Conservation (phyloP, 2,329 filamentous ascomycete species). For the Aschersonia sp. region DNA sequence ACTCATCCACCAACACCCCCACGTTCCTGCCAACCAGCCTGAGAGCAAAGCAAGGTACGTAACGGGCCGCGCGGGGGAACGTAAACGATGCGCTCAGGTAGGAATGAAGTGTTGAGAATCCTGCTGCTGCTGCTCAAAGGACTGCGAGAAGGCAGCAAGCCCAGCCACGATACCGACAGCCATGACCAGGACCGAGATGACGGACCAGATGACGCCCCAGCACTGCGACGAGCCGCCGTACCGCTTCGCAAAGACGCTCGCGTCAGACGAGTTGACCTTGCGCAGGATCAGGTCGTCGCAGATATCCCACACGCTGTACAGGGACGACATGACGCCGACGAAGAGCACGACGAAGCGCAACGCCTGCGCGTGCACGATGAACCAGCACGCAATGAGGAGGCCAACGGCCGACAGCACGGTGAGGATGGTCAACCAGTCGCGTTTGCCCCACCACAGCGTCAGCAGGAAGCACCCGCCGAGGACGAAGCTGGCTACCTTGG, state of each 20-base stretch:
- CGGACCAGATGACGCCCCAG: conserved; percentile 68
- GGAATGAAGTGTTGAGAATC: conserved; percentile 55
- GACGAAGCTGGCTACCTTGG: conserved; percentile 63
- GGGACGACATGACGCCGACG: conserved; percentile 67
- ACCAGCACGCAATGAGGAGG: conserved; percentile 62
- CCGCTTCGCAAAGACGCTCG: conserved; percentile 62
- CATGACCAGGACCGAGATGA: conserved; percentile 61
- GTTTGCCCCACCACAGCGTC: conserved; percentile 71
- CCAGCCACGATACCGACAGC: conserved; percentile 59
- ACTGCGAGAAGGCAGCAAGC: conserved; percentile 61
- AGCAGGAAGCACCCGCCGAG: conserved; percentile 61
- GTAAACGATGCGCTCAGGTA: conserved; percentile 13
- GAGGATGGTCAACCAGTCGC: conserved; percentile 62
- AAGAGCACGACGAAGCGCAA: conserved; percentile 64
- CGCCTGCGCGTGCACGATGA: conserved; percentile 62
- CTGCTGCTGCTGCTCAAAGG: conserved; percentile 50
- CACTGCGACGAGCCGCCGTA: conserved; percentile 70
- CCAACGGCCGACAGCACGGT: conserved; percentile 59
- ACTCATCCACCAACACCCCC: neutral
- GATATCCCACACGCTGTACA: conserved; percentile 77
- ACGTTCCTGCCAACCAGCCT: no score
- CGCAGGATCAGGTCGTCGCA: conserved; percentile 69
- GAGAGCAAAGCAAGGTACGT: no score
- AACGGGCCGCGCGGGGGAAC: no score
- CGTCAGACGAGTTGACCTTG: conserved; percentile 69